Conservation (phyloP, 768 basidiomycete species). For the Tulasnella sp. region DNA sequence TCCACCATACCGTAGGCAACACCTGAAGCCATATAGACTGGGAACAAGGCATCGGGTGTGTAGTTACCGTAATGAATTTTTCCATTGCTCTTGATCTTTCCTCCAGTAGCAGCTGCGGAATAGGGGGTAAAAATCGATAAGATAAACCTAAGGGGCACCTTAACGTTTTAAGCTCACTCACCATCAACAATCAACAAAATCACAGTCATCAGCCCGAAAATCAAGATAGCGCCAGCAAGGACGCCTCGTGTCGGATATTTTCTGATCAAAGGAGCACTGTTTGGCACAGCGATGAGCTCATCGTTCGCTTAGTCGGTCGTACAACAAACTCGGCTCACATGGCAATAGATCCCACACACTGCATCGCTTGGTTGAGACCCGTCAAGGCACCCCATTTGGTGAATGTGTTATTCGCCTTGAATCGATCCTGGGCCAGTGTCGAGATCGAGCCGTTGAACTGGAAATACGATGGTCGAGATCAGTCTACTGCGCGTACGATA, state of each 20-base stretch:
- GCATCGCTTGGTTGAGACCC: background rate
- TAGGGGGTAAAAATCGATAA: no score
- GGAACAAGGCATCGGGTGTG: no score
- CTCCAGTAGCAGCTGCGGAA: background rate
- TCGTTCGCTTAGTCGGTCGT: no score
- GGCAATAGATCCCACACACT: background rate
- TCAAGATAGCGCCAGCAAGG: background rate
- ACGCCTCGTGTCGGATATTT: background rate
- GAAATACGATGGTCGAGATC: no score
- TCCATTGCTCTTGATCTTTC: background rate
- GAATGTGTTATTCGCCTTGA: background rate
- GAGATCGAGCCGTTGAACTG: background rate
- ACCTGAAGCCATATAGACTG: no score
- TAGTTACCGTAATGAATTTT: no score
- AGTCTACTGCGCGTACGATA: no score
- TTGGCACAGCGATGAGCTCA: no score
- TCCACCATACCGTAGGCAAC: no score
- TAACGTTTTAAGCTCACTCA: no score
- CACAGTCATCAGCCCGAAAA: background rate
- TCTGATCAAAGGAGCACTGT: background rate
- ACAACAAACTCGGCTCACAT: no score
- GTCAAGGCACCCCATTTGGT: background rate
- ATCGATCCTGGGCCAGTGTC: background rate
- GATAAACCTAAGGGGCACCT: no score
- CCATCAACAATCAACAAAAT: background rate